Evolutionary conservation across 1,284 basidiomycete genomes (phyloP).

Genomic region (Trametes sp.): DNA sequence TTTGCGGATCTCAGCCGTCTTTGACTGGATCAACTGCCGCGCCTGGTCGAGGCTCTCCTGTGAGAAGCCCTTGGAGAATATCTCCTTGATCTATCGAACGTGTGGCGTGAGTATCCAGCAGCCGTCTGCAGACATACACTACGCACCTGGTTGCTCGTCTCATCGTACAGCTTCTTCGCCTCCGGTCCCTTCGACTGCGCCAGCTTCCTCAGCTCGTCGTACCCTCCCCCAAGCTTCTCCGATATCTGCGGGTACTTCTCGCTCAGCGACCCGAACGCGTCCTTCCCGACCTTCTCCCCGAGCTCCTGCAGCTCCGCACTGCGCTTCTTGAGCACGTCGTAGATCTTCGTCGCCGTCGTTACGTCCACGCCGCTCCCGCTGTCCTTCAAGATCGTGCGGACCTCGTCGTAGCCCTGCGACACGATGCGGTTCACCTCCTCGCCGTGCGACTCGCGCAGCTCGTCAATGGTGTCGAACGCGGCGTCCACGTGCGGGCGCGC

Average conservation of each 20-base stretch:
- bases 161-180: constrained; percentile 46
- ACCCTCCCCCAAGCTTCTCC: constrained; percentile 44
- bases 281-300: constrained; percentile 42
- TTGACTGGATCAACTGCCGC: constrained; percentile 38
- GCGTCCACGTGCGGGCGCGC: constrained; percentile 50
- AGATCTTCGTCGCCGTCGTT: constrained; percentile 42
- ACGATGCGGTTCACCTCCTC: constrained; percentile 52
- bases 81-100: constrained; percentile 35
- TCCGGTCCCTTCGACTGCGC: constrained; percentile 46
- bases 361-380: constrained; percentile 37
- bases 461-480: constrained; percentile 52
- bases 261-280: constrained; percentile 38
- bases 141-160: constrained; percentile 42
- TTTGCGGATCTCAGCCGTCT: constrained; percentile 40
- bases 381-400: constrained; percentile 45
- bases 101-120: background rate
- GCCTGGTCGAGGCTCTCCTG: constrained; percentile 40
- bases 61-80: constrained; percentile 39
- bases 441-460: constrained; percentile 50
- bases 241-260: constrained; percentile 45
- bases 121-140: too few relatives aligned
- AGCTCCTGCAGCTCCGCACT: constrained; percentile 41
- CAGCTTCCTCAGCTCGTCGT: constrained; percentile 42
- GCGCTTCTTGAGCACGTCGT: constrained; percentile 40
- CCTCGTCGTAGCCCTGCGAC: constrained; percentile 47